These are phyloP conservation scores for Trichoderma sp. DNA, from an alignment of 2,329 filamentous ascomycete genomes.

Conservation along the genomic window DNA sequence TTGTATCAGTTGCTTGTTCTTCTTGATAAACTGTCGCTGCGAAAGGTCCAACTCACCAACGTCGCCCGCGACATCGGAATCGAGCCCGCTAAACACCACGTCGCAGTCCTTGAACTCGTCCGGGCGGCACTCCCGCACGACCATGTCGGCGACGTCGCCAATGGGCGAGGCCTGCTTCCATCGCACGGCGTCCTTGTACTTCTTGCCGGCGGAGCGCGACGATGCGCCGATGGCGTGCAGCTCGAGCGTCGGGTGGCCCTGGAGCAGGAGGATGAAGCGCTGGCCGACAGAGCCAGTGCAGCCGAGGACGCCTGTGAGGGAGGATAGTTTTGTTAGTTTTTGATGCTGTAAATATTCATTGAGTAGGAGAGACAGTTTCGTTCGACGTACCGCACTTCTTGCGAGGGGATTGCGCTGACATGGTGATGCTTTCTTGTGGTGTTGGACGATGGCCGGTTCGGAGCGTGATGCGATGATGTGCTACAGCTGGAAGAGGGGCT, in stretches of 20 bases:
- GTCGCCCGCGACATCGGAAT: constrained; percentile 89
- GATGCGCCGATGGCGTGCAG: constrained; percentile 90
- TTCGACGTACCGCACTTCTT: constrained; percentile 60
- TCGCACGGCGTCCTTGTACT: constrained; percentile 87
- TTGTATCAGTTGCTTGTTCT: background rate
- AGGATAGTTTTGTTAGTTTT: background rate
- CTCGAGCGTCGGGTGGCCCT: constrained; percentile 81
- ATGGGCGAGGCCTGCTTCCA: constrained; percentile 94
- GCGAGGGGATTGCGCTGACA: constrained; percentile 41
- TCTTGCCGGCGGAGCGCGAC: constrained; percentile 85
- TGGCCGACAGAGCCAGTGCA: constrained; percentile 94
- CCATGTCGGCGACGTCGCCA: constrained; percentile 74
- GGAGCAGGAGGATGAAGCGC: constrained; percentile 90
- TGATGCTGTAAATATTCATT: no score
- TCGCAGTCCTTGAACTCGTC: constrained; percentile 87
- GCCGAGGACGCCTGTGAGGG: constrained; percentile 69
- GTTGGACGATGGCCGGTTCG: background rate
- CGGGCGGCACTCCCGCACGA: constrained; percentile 83
- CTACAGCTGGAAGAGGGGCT: background rate
- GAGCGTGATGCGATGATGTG: background rate
- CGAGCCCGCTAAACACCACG: constrained; percentile 87
- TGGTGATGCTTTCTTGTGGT: background rate
- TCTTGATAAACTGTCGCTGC: no score
- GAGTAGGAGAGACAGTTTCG: no score
- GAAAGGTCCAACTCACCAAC: constrained; percentile 62